Conservation (phyloP, 2,329 filamentous ascomycete genomes). For the Calonectria henricotiae region DNA sequence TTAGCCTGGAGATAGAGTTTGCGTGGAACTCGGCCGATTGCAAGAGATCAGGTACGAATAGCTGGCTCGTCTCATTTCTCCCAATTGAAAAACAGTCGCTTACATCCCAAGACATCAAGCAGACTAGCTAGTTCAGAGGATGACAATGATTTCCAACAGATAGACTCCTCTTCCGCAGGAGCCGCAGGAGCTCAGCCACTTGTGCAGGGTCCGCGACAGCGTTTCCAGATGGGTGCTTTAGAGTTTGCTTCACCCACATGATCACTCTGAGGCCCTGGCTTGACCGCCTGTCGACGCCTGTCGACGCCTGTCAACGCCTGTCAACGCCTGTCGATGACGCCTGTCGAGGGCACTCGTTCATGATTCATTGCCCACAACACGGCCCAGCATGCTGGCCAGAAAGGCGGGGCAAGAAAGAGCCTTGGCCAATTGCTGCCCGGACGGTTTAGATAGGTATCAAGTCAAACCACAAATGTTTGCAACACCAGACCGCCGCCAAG, state of each 20-base stretch:
- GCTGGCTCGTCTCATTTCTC: slow-evolving; percentile 20
- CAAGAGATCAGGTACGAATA: slow-evolving; percentile 16
- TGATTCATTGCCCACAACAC: not conserved
- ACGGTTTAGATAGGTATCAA: not conserved
- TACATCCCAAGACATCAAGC: not conserved
- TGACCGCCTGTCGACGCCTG: too few relatives aligned
- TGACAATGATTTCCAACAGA: not conserved
- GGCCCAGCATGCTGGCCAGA: not conserved
- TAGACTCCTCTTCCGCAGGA: too few relatives aligned
- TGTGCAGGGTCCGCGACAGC: not conserved
- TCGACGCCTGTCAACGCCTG: not conserved
- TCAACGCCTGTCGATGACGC: too few relatives aligned
- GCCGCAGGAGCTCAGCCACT: too few relatives aligned
- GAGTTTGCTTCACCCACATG: slow-evolving; percentile 7
- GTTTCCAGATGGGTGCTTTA: not conserved
- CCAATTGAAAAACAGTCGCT: not conserved
- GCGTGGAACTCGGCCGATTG: slow-evolving; percentile 18
- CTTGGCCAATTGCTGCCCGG: not conserved
- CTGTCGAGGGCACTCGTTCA: not conserved
- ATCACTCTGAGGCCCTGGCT: not conserved
- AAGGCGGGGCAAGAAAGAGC: not conserved
- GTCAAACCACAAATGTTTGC: not conserved
- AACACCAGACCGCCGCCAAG: not conserved
- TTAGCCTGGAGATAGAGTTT: slow-evolving; percentile 23
- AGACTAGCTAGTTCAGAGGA: not conserved